phyloP scores from a whole-genome alignment of 2,329 filamentous ascomycete genomes.

The Aureobasidium subglaciale region DNA sequence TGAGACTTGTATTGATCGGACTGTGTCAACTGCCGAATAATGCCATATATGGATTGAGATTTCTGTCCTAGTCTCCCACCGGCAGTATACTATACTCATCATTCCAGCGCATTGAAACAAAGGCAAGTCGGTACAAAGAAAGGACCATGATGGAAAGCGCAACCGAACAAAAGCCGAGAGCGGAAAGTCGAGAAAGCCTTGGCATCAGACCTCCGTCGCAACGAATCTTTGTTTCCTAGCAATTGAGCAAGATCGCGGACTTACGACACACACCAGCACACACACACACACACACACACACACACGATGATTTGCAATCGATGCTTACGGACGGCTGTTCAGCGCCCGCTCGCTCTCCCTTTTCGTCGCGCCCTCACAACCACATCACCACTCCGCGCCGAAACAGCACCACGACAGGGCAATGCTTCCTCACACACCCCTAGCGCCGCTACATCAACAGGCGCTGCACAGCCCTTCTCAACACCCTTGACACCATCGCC shows the following conservation, averaged over 20 bases:
- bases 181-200: slow-evolving; percentile 2
- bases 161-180: slow-evolving; percentile 14
- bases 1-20: too few relatives aligned
- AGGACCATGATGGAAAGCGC: slow-evolving; percentile 11
- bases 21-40: too few relatives aligned
- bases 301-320: slow-evolving; percentile 33
- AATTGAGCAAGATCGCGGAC: background rate
- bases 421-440: slow-evolving; percentile 16
- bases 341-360: slow-evolving; percentile 19
- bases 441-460: slow-evolving; percentile 38
- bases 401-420: slow-evolving; percentile 25
- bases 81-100: too few relatives aligned
- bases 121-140: too few relatives aligned
- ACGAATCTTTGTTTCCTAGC: slow-evolving; percentile 9
- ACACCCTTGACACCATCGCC: slow-evolving; percentile 29
- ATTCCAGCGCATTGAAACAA: too few relatives aligned
- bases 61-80: too few relatives aligned
- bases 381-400: slow-evolving; percentile 17
- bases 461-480: slow-evolving; percentile 41
- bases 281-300: background rate
- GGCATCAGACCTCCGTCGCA: background rate
- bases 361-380: slow-evolving; percentile 1
- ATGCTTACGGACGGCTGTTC: slow-evolving; percentile 29
- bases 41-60: too few relatives aligned
- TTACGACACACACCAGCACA: background rate